Conservation (phyloP, 352 stramenopile genomes). For the Phytopythium litorale region DNA sequence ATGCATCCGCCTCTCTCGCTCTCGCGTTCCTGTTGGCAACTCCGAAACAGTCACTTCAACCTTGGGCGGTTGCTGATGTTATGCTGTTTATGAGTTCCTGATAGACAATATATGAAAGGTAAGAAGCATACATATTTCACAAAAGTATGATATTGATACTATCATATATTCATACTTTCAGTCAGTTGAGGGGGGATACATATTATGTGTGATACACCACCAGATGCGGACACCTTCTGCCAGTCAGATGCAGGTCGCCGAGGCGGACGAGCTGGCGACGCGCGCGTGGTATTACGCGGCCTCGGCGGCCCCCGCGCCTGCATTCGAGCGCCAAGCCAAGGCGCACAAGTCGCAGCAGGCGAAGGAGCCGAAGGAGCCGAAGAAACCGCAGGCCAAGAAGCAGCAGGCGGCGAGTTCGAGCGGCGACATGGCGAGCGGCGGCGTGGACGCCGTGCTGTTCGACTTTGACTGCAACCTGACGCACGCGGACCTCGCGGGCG, state of each 20-base stretch:
- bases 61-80: too few species aligned
- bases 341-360: conserved; percentile 8
- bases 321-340: not conserved
- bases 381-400: conserved; percentile 10
- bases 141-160: too few species aligned
- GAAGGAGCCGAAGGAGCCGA: not conserved
- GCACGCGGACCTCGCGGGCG: conserved; percentile 49
- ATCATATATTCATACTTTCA: too few species aligned
- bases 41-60: too few species aligned
- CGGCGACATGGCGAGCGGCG: not conserved
- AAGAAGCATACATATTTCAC: too few species aligned
- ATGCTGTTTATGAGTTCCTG: too few species aligned
- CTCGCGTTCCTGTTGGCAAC: not conserved
- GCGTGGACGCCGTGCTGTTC: conserved; percentile 27
- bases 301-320: not conserved
- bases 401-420: conserved; percentile 2
- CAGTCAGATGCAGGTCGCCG: too few species aligned
- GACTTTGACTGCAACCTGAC: conserved; percentile 86
- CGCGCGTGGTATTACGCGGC: conserved; percentile 9
- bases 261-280: conserved; percentile 4
- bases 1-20: not conserved
- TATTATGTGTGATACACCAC: too few species aligned
- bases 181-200: too few species aligned
- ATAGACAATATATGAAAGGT: too few species aligned
- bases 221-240: too few species aligned